Evolutionary conservation across 306 rosid genomes (phyloP), one percentile per base, ranked within the genome.

Genomic region (Sicyos edulis): DNA sequence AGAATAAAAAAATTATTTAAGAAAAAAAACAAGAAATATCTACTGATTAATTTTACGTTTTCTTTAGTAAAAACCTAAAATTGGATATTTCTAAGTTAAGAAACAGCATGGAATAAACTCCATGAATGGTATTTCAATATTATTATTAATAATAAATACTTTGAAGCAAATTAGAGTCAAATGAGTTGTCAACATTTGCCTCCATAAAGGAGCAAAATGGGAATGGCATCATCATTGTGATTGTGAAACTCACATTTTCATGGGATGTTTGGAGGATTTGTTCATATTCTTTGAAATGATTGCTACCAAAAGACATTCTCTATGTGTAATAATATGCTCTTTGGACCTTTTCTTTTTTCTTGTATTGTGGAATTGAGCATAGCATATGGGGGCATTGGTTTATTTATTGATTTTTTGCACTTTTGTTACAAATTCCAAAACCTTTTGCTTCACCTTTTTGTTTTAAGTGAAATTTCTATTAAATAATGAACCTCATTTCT

Each of bases 231-330:
- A 64, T 64, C 29, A 64, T 64, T 64, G 26, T 63, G 70, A 63
- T 63, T 37, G 51, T 40, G 70, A 63, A 63, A 63, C 52, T 63
- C 51, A 14, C 5, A 60, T 34, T 63, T 40, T 64, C 26, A 40
- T 64, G 29, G 70, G 26, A 13, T 29, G 20, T 64, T 64, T 9
- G 52, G 70, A 19, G 70, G 70, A 64, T 64, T 64, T 40, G 70
- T 40, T 64, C 6, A 40, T 34, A 64, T 64, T 64, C 70, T 64
- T 37, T 64, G 70, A 64, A 40, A 64, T 64, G 26, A 64, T 64
- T 64, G 70, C 70, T 37, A 64, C 70, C 45, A 64, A 64, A 64
- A 64, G 51, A 64, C 70, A 64, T 42, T 64, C 53, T 42, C 70
- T 42, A 52, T 64, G 4, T 40, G 70, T 42, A 64, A 64, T 64